phyloP scores from a whole-genome alignment of 306 rosid species.

The Fragaria nilgerrensis region DNA sequence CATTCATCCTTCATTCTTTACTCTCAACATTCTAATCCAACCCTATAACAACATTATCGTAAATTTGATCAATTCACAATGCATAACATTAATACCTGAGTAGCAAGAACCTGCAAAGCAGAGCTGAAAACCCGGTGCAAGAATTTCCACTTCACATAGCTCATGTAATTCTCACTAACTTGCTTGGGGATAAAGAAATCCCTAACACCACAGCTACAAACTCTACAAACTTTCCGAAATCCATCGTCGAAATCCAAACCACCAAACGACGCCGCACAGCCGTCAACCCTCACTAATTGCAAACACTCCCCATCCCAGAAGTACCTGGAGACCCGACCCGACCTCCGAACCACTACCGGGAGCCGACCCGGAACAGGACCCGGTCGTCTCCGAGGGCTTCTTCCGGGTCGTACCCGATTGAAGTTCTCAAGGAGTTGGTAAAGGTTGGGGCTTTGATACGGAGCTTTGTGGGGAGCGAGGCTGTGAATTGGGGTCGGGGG shows the following conservation, averaged over 20 bases:
- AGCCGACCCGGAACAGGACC: slow-evolving; percentile 34
- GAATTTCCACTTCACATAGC: slow-evolving; percentile 82
- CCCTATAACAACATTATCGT: not conserved
- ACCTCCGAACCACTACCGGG: slow-evolving; percentile 59
- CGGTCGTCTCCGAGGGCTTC: slow-evolving; percentile 35
- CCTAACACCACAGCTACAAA: slow-evolving; percentile 36
- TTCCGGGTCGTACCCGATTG: slow-evolving; percentile 48
- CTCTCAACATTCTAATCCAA: not conserved
- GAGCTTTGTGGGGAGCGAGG: slow-evolving; percentile 24
- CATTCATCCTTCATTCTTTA: not conserved
- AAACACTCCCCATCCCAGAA: slow-evolving; percentile 61
- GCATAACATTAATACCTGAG: slow-evolving; percentile 53
- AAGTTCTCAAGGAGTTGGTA: slow-evolving; percentile 45
- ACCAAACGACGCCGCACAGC: slow-evolving; percentile 26
- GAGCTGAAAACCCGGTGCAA: slow-evolving; percentile 92
- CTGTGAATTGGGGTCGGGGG: slow-evolving; percentile 15
- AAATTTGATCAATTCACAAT: no score
- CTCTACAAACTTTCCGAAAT: slow-evolving; percentile 32
- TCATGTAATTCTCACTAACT: slow-evolving; percentile 51
- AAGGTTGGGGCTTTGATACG: slow-evolving; percentile 18
- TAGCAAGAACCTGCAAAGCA: slow-evolving; percentile 85
- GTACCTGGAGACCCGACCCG: slow-evolving; percentile 68
- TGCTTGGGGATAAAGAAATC: slow-evolving; percentile 68
- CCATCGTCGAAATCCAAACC: slow-evolving; percentile 37
- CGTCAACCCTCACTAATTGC: slow-evolving; percentile 59